Evolutionary conservation across 2,329 filamentous ascomycete genomes (phyloP), one percentile per base, ranked within the genome.

Genomic region (Beauveria caledonica): DNA sequence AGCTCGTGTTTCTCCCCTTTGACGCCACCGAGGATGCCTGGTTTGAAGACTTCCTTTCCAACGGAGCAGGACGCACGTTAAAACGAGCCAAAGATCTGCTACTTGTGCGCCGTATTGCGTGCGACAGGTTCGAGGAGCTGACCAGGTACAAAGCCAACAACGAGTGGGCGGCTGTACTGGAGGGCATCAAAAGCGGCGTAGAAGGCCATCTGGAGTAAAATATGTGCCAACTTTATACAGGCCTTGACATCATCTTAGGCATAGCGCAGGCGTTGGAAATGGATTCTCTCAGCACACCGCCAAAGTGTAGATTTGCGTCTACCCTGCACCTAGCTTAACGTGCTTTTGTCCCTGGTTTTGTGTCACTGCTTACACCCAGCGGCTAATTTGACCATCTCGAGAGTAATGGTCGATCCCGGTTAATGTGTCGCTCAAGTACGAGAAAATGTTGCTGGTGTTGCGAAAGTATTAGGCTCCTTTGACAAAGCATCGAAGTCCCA

Each of bases 1-100:
- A 93, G 70, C 77, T 95, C 0, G 81, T 90, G 9, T 86, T 87
- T 63, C 73, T 93, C 63, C 88, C 90, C 0, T 82, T 95, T n/a
- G 84, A 84, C 61, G 70, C 77, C 1, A 76, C 82, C 19, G 91
- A 96, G 69, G 89, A 92, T 69, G 70, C 69, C 5, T 93, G 89
- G 87, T 85, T 95, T 63, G 84, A 87, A 65, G 82, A 87, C 27
- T 87, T 82, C 61, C 75, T 95, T 42, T 77, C 83, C 0, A 76
- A 77, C 5, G 87, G 88, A 11, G 83, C 84, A 49, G 88, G 88
- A 2, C 84, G 84, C 67, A 80, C 77, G 46, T 74, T 88, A 8
- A 84, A 81, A 64, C 83, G 82, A 25, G 85, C 88, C 3, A 86
- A 84, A 68, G 90, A 93, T 66, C 89, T 88, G 0, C 77, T 92